phyloP scores from a whole-genome alignment of 2,329 filamentous ascomycete species.

The Lachnellula subtilissima region DNA sequence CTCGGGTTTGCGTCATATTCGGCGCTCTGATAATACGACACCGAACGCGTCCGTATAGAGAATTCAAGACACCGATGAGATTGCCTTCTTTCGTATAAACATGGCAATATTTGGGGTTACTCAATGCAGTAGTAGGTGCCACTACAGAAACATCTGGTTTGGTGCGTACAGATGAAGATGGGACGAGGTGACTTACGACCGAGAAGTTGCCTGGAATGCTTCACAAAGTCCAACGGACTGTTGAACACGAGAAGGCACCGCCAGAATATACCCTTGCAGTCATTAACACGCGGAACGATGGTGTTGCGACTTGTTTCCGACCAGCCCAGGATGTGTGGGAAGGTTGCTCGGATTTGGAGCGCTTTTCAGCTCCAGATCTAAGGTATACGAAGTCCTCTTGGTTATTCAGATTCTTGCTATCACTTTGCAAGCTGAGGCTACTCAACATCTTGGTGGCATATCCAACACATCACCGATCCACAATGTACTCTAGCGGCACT shows the following conservation, averaged over 20 bases:
- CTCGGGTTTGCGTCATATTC: conserved; percentile 6
- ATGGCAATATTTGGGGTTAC: conserved; percentile 13
- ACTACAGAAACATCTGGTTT: conserved; percentile 1
- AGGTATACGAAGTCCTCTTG: neutral
- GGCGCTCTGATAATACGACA: conserved; percentile 5
- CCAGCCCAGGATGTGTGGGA: conserved; percentile 3
- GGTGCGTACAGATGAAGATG: conserved; percentile 2
- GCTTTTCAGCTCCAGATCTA: neutral
- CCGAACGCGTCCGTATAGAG: conserved; percentile 6
- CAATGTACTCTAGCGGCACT: neutral
- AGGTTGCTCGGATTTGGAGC: neutral
- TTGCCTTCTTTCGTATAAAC: conserved; percentile 8
- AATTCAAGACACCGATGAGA: conserved; percentile 2
- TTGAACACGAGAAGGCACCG: neutral
- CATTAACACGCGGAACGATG: neutral
- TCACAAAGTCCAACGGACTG: neutral
- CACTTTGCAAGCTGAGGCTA: conserved; percentile 5
- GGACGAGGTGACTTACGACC: conserved; percentile 9
- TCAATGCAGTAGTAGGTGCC: conserved; percentile 4
- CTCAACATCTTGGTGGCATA: neutral
- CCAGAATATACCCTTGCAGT: neutral
- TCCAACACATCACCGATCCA: neutral
- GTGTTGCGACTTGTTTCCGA: conserved; percentile 2
- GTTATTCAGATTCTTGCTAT: conserved; percentile 9
- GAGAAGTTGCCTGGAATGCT: conserved; percentile 3